Percentiles rank a stretch among this genome's conserved stretches.
These are phyloP conservation scores for Psilocybe cyanescens DNA, from an alignment of 768 basidiomycete species.

Conservation along the genomic window DNA sequence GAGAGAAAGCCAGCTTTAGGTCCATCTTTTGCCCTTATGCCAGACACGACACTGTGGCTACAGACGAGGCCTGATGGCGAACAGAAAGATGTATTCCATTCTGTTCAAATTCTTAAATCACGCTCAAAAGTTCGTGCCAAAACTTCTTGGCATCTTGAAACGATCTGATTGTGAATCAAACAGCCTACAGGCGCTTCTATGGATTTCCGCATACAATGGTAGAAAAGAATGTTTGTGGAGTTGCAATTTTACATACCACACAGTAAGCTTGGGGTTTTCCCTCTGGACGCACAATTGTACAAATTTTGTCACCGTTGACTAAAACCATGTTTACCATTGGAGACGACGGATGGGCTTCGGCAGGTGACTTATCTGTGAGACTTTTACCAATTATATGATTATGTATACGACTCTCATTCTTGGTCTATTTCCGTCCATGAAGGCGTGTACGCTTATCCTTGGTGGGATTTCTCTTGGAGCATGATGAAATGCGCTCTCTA, in stretches of 20 bases:
- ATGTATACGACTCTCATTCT: neutral
- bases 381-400: neutral
- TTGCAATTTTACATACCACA: too few species aligned
- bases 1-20: slow-evolving; percentile 74
- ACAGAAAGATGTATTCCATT: slow-evolving; percentile 9
- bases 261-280: too few species aligned
- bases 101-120: slow-evolving; percentile 23
- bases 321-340: neutral
- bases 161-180: neutral
- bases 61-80: slow-evolving; percentile 26
- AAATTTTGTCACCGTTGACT: too few species aligned
- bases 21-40: slow-evolving; percentile 72
- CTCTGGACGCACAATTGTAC: too few species aligned
- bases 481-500: neutral
- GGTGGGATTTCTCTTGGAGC: neutral
- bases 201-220: slow-evolving; percentile 10
- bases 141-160: neutral
- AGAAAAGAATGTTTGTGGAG: too few species aligned
- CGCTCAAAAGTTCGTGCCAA: slow-evolving; percentile 22
- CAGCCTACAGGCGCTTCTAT: slow-evolving; percentile 11
- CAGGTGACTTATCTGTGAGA: neutral
- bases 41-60: slow-evolving; percentile 79
- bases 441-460: neutral
- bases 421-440: neutral
- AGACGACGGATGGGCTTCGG: too few species aligned